These are phyloP conservation scores for Xylariaceae sp. DNA, from an alignment of 2,329 filamentous ascomycete genomes.

Conservation along the genomic window DNA sequence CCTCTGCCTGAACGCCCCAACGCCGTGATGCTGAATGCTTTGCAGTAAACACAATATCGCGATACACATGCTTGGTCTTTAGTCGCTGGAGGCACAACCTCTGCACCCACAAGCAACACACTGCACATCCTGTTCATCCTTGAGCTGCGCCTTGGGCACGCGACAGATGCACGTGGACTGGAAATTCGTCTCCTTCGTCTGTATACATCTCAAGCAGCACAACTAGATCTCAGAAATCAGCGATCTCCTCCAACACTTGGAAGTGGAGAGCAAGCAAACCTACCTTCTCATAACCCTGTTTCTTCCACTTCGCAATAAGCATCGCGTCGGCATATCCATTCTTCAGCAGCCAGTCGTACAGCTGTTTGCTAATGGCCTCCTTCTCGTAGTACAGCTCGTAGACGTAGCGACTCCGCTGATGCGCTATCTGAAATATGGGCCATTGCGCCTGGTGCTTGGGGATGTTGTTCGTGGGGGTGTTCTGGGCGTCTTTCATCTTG, in stretches of 20 bases:
- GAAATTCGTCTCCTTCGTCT: conserved; percentile 99
- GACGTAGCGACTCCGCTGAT: conserved; percentile 88
- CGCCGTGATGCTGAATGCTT: conserved; percentile 25
- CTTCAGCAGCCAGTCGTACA: conserved; percentile 97
- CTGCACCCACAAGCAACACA: conserved; percentile 94
- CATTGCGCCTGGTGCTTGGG: conserved; percentile 87
- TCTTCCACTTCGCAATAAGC: conserved; percentile 99
- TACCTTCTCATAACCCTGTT: conserved; percentile 97
- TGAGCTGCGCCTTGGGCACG: conserved; percentile 84
- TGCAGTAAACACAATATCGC: conserved; percentile 2
- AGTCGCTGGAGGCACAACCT: conserved; percentile 86
- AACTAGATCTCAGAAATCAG: conserved; percentile 52
- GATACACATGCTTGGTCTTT: conserved; percentile 20
- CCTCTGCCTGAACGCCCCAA: conserved; percentile 15
- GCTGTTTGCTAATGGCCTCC: conserved; percentile 84
- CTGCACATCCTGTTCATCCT: conserved; percentile 85
- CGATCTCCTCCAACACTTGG: neutral
- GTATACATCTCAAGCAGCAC: conserved; percentile 92
- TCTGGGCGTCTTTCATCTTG: conserved; percentile 95
- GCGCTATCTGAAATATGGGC: conserved; percentile 96
- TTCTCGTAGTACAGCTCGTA: conserved; percentile 99
- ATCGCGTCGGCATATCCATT: conserved; percentile 94
- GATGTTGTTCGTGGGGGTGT: conserved; percentile 76
- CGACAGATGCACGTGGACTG: conserved; percentile 96
- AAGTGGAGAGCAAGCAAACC: conserved; percentile 24